Evolutionary conservation across 2,329 filamentous ascomycete genomes (phyloP).

Genomic region (Byssothecium circinans): DNA sequence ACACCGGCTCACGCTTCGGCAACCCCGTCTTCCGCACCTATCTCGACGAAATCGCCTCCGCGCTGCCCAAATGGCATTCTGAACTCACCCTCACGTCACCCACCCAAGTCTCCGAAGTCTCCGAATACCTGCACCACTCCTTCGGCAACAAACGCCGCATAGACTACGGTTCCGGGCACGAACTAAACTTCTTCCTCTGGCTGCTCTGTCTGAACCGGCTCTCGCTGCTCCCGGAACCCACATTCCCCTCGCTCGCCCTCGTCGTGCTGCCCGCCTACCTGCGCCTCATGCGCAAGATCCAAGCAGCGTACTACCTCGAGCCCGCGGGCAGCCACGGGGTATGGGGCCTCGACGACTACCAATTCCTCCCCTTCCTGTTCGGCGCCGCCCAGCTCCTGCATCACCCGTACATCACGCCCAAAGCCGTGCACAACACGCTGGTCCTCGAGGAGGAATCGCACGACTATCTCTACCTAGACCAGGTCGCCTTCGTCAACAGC

Average conservation of each 20-base stretch:
- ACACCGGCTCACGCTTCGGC: slow-evolving; percentile 90
- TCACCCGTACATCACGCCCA: slow-evolving; percentile 60
- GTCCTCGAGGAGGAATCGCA: slow-evolving; percentile 81
- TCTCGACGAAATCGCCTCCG: slow-evolving; percentile 63
- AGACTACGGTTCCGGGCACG: slow-evolving; percentile 96
- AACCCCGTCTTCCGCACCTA: slow-evolving; percentile 89
- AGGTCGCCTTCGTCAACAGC: slow-evolving; percentile 91
- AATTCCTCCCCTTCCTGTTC: slow-evolving; percentile 57
- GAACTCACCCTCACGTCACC: slow-evolving; percentile 57
- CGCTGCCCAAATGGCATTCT: slow-evolving; percentile 64
- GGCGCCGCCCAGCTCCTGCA: slow-evolving; percentile 60
- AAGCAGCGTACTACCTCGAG: slow-evolving; percentile 93
- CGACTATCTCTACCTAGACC: slow-evolving; percentile 88
- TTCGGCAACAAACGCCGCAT: slow-evolving; percentile 82
- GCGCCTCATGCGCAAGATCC: slow-evolving; percentile 80
- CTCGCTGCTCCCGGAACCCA: slow-evolving; percentile 60
- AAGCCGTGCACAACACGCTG: slow-evolving; percentile 79
- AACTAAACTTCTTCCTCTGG: slow-evolving; percentile 97
- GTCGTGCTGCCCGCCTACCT: slow-evolving; percentile 82
- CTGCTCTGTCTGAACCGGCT: slow-evolving; percentile 90
- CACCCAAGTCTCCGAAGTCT: slow-evolving; percentile 68
- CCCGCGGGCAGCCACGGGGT: slow-evolving; percentile 62
- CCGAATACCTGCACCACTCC: slow-evolving; percentile 77
- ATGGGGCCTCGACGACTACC: slow-evolving; percentile 57
- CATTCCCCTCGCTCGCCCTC: slow-evolving; percentile 76